These are phyloP conservation scores for Fusarium sp. DNA, from an alignment of 2,329 filamentous ascomycete species.

Conservation along the genomic window DNA sequence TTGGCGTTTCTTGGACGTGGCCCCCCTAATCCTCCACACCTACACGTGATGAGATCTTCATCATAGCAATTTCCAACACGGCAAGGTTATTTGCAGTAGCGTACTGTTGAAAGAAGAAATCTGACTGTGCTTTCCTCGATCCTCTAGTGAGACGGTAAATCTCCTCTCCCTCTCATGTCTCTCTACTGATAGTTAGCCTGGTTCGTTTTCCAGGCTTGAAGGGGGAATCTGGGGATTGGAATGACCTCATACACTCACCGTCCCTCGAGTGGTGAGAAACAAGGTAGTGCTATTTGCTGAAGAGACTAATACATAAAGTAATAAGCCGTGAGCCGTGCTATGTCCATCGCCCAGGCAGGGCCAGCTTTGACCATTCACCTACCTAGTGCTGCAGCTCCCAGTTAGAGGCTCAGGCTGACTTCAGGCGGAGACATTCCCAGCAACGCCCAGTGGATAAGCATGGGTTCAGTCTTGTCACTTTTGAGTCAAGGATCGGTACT, in stretches of 20 bases:
- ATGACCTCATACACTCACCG: constrained; percentile 33
- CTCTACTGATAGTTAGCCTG: background rate
- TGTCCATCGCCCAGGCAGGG: background rate
- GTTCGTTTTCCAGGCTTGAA: constrained; percentile 11
- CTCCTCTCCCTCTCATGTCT: background rate
- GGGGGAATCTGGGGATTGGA: constrained; percentile 34
- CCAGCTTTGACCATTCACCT: constrained; percentile 28
- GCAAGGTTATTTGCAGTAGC: constrained; percentile 30
- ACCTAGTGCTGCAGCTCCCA: background rate
- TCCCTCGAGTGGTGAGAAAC: constrained; percentile 20
- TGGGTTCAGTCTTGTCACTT: constrained; percentile 15
- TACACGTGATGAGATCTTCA: constrained; percentile 45
- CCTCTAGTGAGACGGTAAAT: background rate
- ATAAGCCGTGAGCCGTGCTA: background rate
- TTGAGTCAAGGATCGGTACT: background rate
- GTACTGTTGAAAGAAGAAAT: constrained; percentile 1
- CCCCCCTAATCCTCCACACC: constrained; percentile 36
- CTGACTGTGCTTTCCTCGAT: constrained; percentile 15
- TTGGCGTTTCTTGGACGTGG: constrained; percentile 17
- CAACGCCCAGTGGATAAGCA: constrained; percentile 8
- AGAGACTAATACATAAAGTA: background rate
- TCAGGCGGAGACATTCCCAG: constrained; percentile 34
- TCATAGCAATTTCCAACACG: constrained; percentile 36
- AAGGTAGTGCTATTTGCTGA: constrained; percentile 3
- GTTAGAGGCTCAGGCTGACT: constrained; percentile 35